These are phyloP conservation scores for Candida golubevii DNA, from an alignment of 805 yeast genomes.

Conservation along the genomic window DNA sequence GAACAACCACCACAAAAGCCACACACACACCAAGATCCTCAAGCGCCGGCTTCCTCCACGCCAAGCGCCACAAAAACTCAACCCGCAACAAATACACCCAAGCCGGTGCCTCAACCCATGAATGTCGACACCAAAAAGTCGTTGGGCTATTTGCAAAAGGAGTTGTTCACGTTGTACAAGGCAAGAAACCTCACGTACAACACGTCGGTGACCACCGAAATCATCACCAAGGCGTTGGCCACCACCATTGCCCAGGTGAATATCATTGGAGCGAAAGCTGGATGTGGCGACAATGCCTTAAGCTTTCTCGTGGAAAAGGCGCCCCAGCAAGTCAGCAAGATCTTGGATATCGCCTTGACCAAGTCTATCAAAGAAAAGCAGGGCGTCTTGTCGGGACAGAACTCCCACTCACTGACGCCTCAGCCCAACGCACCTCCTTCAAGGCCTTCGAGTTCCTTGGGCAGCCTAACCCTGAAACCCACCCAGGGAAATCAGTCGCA, in stretches of 20 bases:
- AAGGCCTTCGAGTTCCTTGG: neutral
- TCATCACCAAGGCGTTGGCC: slow-evolving; percentile 86
- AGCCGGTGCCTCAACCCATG: slow-evolving; percentile 25
- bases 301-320: slow-evolving; percentile 75
- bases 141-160: slow-evolving; percentile 79
- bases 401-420: slow-evolving; percentile 17
- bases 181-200: slow-evolving; percentile 67
- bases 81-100: neutral
- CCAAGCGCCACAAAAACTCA: neutral
- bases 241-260: slow-evolving; percentile 89
- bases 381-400: slow-evolving; percentile 16
- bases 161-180: slow-evolving; percentile 73
- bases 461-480: neutral
- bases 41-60: neutral
- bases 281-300: slow-evolving; percentile 73
- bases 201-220: slow-evolving; percentile 77
- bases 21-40: neutral
- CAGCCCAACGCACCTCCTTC: slow-evolving; percentile 2
- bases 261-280: slow-evolving; percentile 81
- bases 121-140: slow-evolving; percentile 67
- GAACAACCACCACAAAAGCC: neutral
- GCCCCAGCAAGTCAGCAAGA: slow-evolving; percentile 75
- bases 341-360: slow-evolving; percentile 74
- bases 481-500: neutral
- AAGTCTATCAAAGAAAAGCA: slow-evolving; percentile 59